Base-by-base conservation (phyloP, 306 rosid species). In the Myrica gale region DNA sequence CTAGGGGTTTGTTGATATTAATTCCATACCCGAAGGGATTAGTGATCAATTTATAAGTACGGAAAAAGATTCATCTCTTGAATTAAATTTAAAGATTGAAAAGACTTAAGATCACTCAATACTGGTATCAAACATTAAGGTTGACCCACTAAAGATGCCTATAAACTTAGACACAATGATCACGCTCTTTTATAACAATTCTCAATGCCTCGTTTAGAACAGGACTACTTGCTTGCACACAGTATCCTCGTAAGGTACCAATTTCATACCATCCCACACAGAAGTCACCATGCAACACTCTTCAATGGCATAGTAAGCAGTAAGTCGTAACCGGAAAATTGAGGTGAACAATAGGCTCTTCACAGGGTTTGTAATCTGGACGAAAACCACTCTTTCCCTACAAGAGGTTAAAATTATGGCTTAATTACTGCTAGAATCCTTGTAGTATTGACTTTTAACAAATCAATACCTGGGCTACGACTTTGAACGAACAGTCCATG, bases 191-290 rank as follows among this genome's bases (percentile, higher is more conserved):
- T 82, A 76, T 85, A 78, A 69, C n/a, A n/a, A n/a, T n/a, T n/a
- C n/a, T n/a, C n/a, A n/a, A n/a, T n/a, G n/a, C n/a, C n/a, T n/a
- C n/a, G n/a, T n/a, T n/a, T n/a, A n/a, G n/a, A n/a, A n/a, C n/a
- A n/a, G n/a, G 43, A 73, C 79, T 78, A 9, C 88, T 87, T 91
- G 91, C 26, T 92, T 84, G 13, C 89, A 91, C 68, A 91, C 93
- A 41, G 96, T 89, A 77, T 89, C 89, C 78, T 58, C 66, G 47
- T 91, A 91, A 58, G 93, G 93, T 70, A 89, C 87, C 84, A 91
- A 80, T 76, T 89, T 91, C 96, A 91, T 87, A 9, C 96, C 96
- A 82, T 90, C 96, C 58, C 96, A 85, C 73, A 88, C 92, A 41
- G 87, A 85, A 85, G 81, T 90, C 68, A 89, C 93, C 11, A 89